Conservation (phyloP, 768 basidiomycete species). For the Paxillus rubicundulus region DNA sequence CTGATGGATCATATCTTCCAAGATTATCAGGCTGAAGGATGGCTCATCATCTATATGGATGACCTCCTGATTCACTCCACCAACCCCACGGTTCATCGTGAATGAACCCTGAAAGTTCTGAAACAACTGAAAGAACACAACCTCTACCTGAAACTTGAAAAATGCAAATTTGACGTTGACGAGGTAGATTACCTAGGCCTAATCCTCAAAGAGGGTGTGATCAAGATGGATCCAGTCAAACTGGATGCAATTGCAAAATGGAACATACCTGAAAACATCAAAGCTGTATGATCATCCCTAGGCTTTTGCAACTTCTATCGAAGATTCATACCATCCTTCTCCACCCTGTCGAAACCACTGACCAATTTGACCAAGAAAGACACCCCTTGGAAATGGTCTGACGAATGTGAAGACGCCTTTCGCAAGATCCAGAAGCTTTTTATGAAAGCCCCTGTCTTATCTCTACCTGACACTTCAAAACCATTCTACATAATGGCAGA, state of each 20-base stretch:
- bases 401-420: not conserved
- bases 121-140: conserved; percentile 25
- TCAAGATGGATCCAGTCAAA: conserved; percentile 37
- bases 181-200: not conserved
- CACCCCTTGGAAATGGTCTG: not conserved
- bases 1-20: no score
- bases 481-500: not conserved
- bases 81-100: conserved; percentile 6
- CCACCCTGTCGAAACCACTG: conserved; percentile 26
- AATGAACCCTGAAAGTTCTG: conserved; percentile 21
- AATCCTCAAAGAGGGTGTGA: not conserved
- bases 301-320: no score
- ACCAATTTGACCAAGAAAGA: not conserved
- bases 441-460: not conserved
- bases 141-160: conserved; percentile 36
- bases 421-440: not conserved
- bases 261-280: conserved; percentile 16
- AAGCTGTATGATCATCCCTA: conserved; percentile 29
- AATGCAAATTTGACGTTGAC: conserved; percentile 9
- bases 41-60: conserved; percentile 28
- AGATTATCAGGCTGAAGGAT: conserved; percentile 11
- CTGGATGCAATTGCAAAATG: conserved; percentile 31
- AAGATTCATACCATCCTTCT: conserved; percentile 19
- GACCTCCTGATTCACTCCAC: conserved; percentile 25
- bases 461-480: conserved; percentile 5